A percentile compares a stretch with the other conserved stretches of the same genome.
Evolutionary conservation across 352 stramenopile genomes (phyloP).

Genomic region (Phytophthora crassamura): DNA sequence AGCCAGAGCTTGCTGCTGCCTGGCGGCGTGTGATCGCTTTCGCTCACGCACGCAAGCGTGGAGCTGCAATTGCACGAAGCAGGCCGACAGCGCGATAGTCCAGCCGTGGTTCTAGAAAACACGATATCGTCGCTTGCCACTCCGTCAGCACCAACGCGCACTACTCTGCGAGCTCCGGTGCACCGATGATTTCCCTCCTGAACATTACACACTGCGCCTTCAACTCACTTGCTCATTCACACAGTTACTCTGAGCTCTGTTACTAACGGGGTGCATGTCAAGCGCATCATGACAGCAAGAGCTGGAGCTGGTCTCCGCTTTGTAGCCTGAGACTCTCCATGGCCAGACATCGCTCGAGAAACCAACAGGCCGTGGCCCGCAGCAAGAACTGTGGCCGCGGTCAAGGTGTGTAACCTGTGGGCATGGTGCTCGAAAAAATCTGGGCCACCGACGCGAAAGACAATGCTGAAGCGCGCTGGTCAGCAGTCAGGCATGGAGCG

Average conservation of each 20-base stretch:
- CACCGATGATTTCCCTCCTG: neutral
- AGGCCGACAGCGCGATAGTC: conserved; percentile 4
- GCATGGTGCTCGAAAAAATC: neutral
- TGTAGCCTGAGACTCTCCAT: no score
- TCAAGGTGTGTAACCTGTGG: conserved; percentile 17
- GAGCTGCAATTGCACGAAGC: conserved; percentile 33
- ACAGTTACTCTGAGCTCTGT: conserved; percentile 16
- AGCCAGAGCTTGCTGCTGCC: conserved; percentile 22
- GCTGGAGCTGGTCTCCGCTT: neutral
- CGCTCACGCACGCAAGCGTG: conserved; percentile 38
- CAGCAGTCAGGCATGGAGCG: no score
- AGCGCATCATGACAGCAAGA: conserved; percentile 2
- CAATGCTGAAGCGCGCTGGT: conserved; percentile 7
- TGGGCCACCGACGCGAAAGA: conserved; percentile 29
- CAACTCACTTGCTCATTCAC: conserved; percentile 28
- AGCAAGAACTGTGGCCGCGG: no score
- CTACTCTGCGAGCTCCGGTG: no score
- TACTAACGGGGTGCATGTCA: conserved; percentile 19
- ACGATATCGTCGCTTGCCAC: neutral
- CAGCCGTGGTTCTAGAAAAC: conserved; percentile 6
- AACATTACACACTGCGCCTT: conserved; percentile 17
- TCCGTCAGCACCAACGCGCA: neutral
- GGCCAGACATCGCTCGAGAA: no score
- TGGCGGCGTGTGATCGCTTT: conserved; percentile 30
- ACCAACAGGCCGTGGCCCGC: no score